Evolutionary conservation across 805 yeast genomes (phyloP).

Genomic region (Lachancea waltii): DNA sequence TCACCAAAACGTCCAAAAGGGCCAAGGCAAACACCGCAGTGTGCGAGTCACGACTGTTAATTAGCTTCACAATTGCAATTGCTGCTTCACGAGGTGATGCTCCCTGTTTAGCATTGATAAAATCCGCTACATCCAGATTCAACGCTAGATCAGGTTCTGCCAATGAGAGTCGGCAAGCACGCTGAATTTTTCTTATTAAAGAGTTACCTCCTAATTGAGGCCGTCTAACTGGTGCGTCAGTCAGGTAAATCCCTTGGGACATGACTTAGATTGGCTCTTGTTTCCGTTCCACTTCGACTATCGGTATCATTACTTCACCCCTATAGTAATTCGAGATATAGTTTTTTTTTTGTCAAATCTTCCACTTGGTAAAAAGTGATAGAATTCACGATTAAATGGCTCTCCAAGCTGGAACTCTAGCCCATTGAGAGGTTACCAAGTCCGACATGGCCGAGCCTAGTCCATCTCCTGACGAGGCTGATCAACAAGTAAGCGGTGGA

Average conservation of each 20-base stretch:
- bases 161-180: conserved; percentile 82
- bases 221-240: conserved; percentile 32
- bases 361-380: neutral
- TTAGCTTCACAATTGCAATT: conserved; percentile 69
- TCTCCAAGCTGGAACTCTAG: no score
- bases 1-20: conserved; percentile 80
- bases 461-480: neutral
- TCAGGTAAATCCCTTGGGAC: conserved; percentile 29
- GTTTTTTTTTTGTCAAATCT: neutral
- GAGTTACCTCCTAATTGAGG: conserved; percentile 29
- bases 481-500: neutral
- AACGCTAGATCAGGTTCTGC: conserved; percentile 82
- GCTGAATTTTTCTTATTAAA: conserved; percentile 42
- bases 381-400: no score
- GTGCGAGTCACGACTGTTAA: conserved; percentile 78
- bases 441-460: no score
- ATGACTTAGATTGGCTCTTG: neutral
- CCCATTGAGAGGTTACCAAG: no score
- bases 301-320: no score
- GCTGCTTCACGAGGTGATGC: conserved; percentile 89
- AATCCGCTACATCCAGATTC: conserved; percentile 89
- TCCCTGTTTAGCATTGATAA: conserved; percentile 89
- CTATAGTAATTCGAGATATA: no score
- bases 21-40: conserved; percentile 79
- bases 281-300: no score